These are phyloP conservation scores for Rhodotorula sp. DNA, from an alignment of 1,284 basidiomycete genomes.

Conservation along the genomic window DNA sequence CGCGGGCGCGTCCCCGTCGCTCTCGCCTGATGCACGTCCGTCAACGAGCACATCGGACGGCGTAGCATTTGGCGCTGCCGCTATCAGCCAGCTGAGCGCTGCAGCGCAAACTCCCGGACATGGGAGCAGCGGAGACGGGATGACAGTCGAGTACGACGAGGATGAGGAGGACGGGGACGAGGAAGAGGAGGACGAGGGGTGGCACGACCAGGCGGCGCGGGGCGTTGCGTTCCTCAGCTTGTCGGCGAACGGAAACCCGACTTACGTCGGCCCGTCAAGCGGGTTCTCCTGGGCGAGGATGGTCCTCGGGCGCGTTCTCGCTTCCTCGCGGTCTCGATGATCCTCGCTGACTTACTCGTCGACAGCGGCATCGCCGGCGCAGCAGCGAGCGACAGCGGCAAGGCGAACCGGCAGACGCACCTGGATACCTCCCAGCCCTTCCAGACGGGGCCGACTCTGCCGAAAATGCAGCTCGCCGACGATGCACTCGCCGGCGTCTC, in stretches of 20 bases:
- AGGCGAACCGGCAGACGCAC: not conserved
- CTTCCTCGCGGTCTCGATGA: not conserved
- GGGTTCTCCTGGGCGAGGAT: constrained; percentile 32
- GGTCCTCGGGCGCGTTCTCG: constrained; percentile 9
- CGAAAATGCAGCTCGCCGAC: constrained; percentile 3
- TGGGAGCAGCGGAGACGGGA: not conserved
- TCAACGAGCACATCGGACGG: not conserved
- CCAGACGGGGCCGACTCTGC: not conserved
- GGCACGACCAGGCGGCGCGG: constrained; percentile 19
- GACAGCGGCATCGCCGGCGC: constrained; percentile 5
- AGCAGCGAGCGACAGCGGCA: not conserved
- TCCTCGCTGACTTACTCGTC: not conserved
- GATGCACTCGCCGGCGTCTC: constrained; percentile 12
- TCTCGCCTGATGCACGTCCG: not conserved
- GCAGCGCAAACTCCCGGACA: not conserved
- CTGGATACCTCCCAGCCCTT: constrained; percentile 6
- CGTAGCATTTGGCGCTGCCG: no score
- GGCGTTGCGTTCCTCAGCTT: constrained; percentile 23
- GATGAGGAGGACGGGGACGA: constrained; percentile 3
- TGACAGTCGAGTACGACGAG: constrained; percentile 3
- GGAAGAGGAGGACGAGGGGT: constrained; percentile 3
- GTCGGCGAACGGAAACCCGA: constrained; percentile 22
- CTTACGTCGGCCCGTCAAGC: constrained; percentile 24
- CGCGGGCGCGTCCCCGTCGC: not conserved
- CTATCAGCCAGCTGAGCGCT: not conserved